phyloP scores from a whole-genome alignment of 352 stramenopile species.

The Pythium aristosporum region DNA sequence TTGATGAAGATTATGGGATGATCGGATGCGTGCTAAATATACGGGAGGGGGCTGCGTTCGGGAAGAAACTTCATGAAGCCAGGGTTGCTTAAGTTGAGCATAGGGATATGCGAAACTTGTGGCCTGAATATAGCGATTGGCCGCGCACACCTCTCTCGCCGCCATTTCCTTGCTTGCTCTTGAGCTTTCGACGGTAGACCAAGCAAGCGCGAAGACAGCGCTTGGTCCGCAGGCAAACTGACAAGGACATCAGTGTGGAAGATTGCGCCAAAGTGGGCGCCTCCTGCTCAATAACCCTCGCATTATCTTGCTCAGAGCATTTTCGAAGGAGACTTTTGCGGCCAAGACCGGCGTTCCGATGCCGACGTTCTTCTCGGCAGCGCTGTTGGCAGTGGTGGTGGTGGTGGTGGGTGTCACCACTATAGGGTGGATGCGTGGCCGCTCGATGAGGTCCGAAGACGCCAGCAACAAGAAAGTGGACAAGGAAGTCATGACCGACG shows the following conservation, averaged over 20 bases:
- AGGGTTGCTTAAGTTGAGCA: neutral
- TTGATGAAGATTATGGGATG: neutral
- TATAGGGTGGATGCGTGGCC: slow-evolving; percentile 30
- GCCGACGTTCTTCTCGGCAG: slow-evolving; percentile 21
- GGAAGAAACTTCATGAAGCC: neutral
- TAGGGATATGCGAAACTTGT: neutral
- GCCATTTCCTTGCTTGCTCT: neutral
- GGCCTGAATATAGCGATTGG: slow-evolving; percentile 14
- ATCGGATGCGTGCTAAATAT: neutral
- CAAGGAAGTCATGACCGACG: slow-evolving; percentile 16
- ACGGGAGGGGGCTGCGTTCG: neutral
- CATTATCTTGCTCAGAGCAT: neutral
- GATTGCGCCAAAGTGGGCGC: neutral
- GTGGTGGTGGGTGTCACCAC: slow-evolving; percentile 25
- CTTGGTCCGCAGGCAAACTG: neutral
- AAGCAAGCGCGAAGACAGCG: no score
- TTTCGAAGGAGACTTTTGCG: slow-evolving; percentile 13
- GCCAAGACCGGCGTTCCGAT: slow-evolving; percentile 6
- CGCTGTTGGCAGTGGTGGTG: slow-evolving; percentile 31
- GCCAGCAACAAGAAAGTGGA: slow-evolving; percentile 35
- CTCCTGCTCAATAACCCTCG: neutral
- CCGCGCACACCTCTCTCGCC: neutral
- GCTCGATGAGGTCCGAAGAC: slow-evolving; percentile 23
- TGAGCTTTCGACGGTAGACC: no score
- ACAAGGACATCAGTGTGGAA: neutral